phyloP scores from a whole-genome alignment of 2,329 filamentous ascomycete species.

The Mollisiaceae sp. region DNA sequence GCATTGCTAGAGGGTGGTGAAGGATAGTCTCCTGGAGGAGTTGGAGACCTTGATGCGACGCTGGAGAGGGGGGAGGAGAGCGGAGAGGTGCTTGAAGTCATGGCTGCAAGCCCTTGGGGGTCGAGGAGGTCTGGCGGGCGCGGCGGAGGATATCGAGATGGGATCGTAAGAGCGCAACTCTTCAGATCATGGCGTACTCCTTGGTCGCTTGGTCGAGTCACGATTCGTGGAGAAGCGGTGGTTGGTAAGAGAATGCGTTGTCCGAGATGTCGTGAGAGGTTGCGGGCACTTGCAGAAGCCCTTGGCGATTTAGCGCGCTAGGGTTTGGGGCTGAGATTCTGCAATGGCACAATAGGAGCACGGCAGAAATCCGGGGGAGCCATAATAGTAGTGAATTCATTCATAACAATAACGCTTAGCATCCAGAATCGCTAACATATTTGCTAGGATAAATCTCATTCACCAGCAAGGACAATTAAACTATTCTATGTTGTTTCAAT shows the following conservation, averaged over 20 bases:
- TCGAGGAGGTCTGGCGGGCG: slow-evolving; percentile 12
- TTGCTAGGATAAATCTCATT: background rate
- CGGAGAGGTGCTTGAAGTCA: slow-evolving; percentile 31
- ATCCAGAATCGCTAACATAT: background rate
- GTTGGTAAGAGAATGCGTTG: slow-evolving; percentile 16
- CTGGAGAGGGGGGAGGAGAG: slow-evolving; percentile 44
- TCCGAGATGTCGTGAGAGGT: slow-evolving; percentile 2
- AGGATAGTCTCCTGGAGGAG: slow-evolving; percentile 35
- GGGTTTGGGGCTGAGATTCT: background rate
- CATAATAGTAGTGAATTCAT: background rate
- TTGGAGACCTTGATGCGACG: slow-evolving; percentile 42
- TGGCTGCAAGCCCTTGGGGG: slow-evolving; percentile 14
- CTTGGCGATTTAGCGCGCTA: background rate
- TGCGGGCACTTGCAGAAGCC: background rate
- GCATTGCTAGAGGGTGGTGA: slow-evolving; percentile 39
- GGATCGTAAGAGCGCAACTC: slow-evolving; percentile 6
- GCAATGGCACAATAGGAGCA: background rate
- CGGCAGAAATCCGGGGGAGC: background rate
- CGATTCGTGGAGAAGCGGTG: slow-evolving; percentile 10
- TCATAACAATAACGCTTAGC: background rate
- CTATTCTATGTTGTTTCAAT: background rate
- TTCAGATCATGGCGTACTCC: slow-evolving; percentile 21
- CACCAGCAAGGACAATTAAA: background rate
- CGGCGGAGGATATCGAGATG: slow-evolving; percentile 14
- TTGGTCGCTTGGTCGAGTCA: slow-evolving; percentile 15